Evolutionary conservation across 345 rosid species (phyloP), one percentile per base, ranked within the genome.

Genomic region (Bruguiera sexangula): DNA sequence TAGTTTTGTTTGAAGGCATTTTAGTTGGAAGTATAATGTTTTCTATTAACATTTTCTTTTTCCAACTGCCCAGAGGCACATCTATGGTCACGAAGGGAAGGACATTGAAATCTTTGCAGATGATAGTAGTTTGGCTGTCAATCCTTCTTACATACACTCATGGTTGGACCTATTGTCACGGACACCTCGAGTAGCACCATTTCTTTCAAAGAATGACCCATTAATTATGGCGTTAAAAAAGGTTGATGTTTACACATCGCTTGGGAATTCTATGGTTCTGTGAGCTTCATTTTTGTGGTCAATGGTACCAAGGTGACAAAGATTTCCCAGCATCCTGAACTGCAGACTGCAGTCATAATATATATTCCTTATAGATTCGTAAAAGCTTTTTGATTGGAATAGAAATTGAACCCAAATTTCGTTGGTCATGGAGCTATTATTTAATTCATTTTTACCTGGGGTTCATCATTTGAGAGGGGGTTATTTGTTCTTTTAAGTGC

Each of bases 171-270:
- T 95, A 61, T 79, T 95, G 82, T 92, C 96, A 75, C 87, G 56
- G 76, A 92, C 96, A 60, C 96, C 97, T 80, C 92, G 97, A 67
- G 96, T 95, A 75, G 97, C 96, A 34, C 99, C 99, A 22, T 88
- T 90, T 79, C 85, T 95, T 56, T 79, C 93, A 62, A 95, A 95
- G 90, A 85, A 88, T 58, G 94, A 95, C 69, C 96, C 96, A 18
- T 79, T 95, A 64, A 76, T 95, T 70, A 71, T 78, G 85, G 96
- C 92, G 72, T 63, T 95, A 75, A 85, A 82, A 77, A 95, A 90
- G 97, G 99, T 91, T 54, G 46, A 48, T n/a, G 18, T 63, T 43
- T 69, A 29, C 57, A 63, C 63, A 46, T 61, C 22, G 67, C 67
- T 53, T 8, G 51, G 30, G 15, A 18, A n/a, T 46, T 60, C 39